Conservation (phyloP, 2,329 filamentous ascomycete genomes). For the Penicillium sp. region DNA sequence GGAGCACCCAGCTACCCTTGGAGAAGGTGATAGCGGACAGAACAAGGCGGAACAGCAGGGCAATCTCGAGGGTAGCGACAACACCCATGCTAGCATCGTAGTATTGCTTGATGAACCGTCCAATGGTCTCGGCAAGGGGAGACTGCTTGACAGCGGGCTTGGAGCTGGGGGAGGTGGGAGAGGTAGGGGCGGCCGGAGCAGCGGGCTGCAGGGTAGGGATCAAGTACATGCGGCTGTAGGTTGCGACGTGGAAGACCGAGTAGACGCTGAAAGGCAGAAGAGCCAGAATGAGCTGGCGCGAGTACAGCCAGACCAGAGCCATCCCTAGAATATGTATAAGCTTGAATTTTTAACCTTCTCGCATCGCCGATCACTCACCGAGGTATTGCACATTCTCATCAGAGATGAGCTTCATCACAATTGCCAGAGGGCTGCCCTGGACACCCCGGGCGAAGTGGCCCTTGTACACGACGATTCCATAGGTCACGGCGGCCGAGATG, state of each 20-base stretch:
- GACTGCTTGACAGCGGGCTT: conserved; percentile 48
- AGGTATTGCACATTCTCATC: conserved; percentile 99
- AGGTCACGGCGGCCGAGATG: conserved; percentile 82
- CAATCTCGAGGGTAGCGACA: conserved; percentile 83
- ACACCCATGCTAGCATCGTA: conserved; percentile 95
- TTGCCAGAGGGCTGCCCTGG: conserved; percentile 61
- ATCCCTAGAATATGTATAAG: conserved; percentile 58
- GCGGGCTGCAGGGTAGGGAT: conserved; percentile 80
- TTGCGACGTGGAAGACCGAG: conserved; percentile 97
- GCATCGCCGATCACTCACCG: conserved; percentile 55
- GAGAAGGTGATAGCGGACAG: conserved; percentile 81
- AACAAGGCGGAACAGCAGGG: conserved; percentile 79
- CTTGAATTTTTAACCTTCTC: neutral
- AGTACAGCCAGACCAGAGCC: conserved; percentile 92
- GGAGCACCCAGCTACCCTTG: conserved; percentile 84
- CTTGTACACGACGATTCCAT: conserved; percentile 99
- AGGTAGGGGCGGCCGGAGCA: conserved; percentile 49
- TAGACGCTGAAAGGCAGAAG: conserved; percentile 94
- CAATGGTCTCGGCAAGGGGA: conserved; percentile 77
- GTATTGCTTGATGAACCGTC: conserved; percentile 94
- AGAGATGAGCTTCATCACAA: conserved; percentile 64
- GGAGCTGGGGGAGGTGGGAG: conserved; percentile 54
- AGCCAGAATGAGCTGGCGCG: conserved; percentile 82
- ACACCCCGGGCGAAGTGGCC: conserved; percentile 81
- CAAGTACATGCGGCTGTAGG: conserved; percentile 90